Base-by-base conservation (phyloP, 1,284 basidiomycete genomes). In the Polyporus tsugae region DNA sequence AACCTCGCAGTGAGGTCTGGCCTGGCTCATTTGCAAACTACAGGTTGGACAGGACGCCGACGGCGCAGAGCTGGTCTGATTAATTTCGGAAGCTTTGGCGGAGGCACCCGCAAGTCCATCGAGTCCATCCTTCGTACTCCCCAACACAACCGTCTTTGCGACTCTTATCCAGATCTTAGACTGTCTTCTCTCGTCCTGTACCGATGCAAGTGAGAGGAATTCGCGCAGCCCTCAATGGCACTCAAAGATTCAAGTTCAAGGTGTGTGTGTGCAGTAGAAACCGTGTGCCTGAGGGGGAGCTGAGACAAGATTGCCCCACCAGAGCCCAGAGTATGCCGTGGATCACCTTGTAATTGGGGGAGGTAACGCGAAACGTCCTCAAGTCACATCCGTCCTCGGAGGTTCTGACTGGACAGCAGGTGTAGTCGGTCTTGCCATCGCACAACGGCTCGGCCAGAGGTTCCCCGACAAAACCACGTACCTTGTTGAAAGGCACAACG, bases 341-440 rank as follows among this genome's bases (percentile, higher is more conserved):
- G 97, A 99, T 78, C 93, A 95, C 79, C 83, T 99, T 19, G 88
- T 99, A 33, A 85, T 99, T n/a, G 97, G 97, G 22, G 97, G 92
- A 80, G 97, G 95, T 86, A 72, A 75, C 83, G 72, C 41, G 52
- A 33, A 41, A 33, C 33, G 6, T 68, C 61, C 33, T 61, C 36
- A 25, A 6, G 9, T 11, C 59, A 11, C n/a, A 13, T 17, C 38
- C 29, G 11, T 6, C 22, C 22, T 39, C 36, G 3, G 22, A 10
- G 2, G 9, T 6, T 11, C 36, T 22, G 42, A 63, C 6, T 10
- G 52, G 19, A 39, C 29, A 15, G 11, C 71, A 94, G 93, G 95
- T 64, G 92, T 95, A 1, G 88, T 98, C 10, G 97, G 97, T 0
- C 87, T 99, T 22, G 93, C 96, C 0, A 87, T 98, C 64, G 95